Evolutionary conservation across 78 protist species (phyloP).

Genomic region (Chrysochromulina tobinii): DNA sequence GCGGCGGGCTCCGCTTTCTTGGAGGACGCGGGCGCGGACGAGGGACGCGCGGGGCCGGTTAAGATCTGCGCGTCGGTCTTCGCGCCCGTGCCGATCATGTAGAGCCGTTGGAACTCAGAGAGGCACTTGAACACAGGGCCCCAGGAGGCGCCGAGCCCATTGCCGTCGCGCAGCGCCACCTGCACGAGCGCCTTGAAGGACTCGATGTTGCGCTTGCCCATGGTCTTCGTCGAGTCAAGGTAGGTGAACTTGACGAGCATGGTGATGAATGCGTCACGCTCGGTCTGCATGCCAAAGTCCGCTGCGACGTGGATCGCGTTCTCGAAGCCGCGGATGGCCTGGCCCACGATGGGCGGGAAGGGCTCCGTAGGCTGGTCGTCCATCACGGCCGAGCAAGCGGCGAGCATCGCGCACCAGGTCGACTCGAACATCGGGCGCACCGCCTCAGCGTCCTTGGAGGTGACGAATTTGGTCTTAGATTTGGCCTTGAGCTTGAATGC

Average conservation of each 20-base stretch:
- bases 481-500: neutral
- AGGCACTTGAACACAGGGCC: conserved; percentile 52
- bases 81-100: conserved; percentile 44
- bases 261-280: conserved; percentile 89
- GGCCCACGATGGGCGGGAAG: neutral
- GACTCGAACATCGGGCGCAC: conserved; percentile 25
- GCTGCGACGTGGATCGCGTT: conserved; percentile 66
- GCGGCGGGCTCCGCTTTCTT: too few relatives aligned
- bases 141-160: conserved; percentile 85
- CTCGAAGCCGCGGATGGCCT: conserved; percentile 23
- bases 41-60: neutral
- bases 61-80: conserved; percentile 6
- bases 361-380: neutral
- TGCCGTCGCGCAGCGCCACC: conserved; percentile 84
- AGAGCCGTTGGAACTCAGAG: conserved; percentile 78
- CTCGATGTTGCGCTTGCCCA: conserved; percentile 86
- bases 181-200: conserved; percentile 66
- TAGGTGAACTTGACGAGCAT: conserved; percentile 88
- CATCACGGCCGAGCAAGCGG: neutral
- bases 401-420: conserved; percentile 18
- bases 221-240: conserved; percentile 48
- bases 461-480: neutral
- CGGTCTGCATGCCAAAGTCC: conserved; percentile 72
- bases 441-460: conserved; percentile 7
- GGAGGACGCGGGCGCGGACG: neutral